A percentile compares a stretch with the other conserved stretches of the same genome.
Evolutionary conservation across 2,329 filamentous ascomycete genomes (phyloP).

Genomic region (Fusarium bactridioides): DNA sequence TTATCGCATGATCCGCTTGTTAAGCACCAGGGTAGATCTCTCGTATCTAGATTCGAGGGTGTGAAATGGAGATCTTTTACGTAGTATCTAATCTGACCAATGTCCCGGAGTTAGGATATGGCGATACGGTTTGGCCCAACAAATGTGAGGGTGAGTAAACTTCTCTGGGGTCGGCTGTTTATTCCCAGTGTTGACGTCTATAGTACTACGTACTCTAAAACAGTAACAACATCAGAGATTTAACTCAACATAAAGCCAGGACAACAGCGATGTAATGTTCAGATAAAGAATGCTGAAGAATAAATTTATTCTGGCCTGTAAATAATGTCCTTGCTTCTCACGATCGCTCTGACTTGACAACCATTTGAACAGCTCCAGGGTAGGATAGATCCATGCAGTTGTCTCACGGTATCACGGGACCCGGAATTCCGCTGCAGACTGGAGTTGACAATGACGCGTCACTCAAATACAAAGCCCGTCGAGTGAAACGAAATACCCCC

Average conservation of each 20-base stretch:
- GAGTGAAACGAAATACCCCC: neutral
- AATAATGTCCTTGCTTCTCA: neutral
- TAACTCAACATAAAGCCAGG: neutral
- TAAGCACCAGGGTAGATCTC: conserved; percentile 15
- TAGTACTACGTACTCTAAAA: no score
- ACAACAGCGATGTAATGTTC: accelerated
- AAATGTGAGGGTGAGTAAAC: neutral
- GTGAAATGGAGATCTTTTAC: neutral
- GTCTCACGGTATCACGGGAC: neutral
- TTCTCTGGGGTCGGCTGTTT: neutral
- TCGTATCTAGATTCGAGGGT: conserved; percentile 20
- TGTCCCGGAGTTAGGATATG: conserved; percentile 3
- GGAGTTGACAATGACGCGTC: neutral
- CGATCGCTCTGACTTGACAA: neutral
- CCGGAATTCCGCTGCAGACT: neutral
- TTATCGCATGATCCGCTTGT: conserved; percentile 17
- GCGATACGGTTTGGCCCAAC: neutral
- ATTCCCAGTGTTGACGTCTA: accelerated
- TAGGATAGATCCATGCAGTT: neutral
- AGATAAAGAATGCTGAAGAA: accelerated
- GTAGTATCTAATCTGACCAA: neutral
- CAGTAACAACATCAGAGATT: accelerated
- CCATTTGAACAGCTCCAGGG: neutral
- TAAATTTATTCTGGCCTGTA: no score
- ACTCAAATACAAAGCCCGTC: no score